Conservation (phyloP, 805 yeast species). For the Cyberlindnera lachancei region DNA sequence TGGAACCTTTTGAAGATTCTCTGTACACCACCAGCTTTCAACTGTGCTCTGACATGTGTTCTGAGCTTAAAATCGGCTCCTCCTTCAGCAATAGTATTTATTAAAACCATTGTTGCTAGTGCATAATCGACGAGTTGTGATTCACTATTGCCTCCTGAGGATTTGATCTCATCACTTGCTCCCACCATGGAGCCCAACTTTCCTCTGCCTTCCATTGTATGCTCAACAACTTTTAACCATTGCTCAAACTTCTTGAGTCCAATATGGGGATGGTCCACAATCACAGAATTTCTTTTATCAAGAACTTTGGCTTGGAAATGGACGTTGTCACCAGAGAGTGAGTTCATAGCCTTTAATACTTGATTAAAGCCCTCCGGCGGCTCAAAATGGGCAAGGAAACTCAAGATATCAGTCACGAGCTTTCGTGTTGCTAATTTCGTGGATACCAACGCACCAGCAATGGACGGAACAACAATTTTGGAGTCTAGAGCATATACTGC, state of each 20-base stretch:
- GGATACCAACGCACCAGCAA: slow-evolving; percentile 68
- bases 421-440: slow-evolving; percentile 70
- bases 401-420: slow-evolving; percentile 70
- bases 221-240: slow-evolving; percentile 63
- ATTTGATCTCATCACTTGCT: slow-evolving; percentile 73
- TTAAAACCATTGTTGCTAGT: slow-evolving; percentile 58
- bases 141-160: slow-evolving; percentile 45
- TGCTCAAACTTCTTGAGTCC: slow-evolving; percentile 49
- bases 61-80: slow-evolving; percentile 33
- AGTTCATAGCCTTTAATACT: slow-evolving; percentile 34
- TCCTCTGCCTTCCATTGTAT: slow-evolving; percentile 78
- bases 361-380: slow-evolving; percentile 45
- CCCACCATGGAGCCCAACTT: slow-evolving; percentile 88
- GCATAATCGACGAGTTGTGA: slow-evolving; percentile 64
- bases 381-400: slow-evolving; percentile 42
- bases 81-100: slow-evolving; percentile 52
- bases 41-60: slow-evolving; percentile 49
- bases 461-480: slow-evolving; percentile 44
- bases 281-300: slow-evolving; percentile 27
- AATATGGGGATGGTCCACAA: slow-evolving; percentile 12
- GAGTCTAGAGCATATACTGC: slow-evolving; percentile 47
- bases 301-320: slow-evolving; percentile 25
- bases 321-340: slow-evolving; percentile 22
- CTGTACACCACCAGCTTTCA: slow-evolving; percentile 50
- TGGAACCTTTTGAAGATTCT: slow-evolving; percentile 45